Base-by-base conservation (phyloP, 2,329 filamentous ascomycete species). In the Leptographium lundbergii region DNA sequence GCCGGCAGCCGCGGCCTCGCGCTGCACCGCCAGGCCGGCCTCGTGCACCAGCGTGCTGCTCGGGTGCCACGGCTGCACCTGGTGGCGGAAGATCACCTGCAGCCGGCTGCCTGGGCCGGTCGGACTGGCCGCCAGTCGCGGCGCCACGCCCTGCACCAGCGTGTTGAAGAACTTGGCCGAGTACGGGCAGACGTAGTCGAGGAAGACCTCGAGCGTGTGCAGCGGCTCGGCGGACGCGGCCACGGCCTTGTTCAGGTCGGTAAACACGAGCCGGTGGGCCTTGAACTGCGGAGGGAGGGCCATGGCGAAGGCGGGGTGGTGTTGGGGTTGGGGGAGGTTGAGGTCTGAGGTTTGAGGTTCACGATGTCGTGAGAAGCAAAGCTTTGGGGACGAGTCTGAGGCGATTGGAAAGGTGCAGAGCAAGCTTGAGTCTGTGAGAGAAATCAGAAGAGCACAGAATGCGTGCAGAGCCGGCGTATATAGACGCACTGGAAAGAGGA, bases 11-110 rank as follows among this genome's bases (percentile, higher is more conserved):
- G 58, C 60, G 2, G 82, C 76, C 7, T 89, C 72, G 57, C 80
- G 81, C 65, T 92, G 79, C 1, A 96, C 89, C 3, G 91, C 92
- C 36, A 90, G 81, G 4, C 78, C 91, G 36, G 91, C 88, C 79
- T 97, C 92, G 75, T 92, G 89, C 59, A 82, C 78, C 13, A 91
- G 79, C 7, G 87, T 91, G 48, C 84, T 91, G 24, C 87, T 90
- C 1, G 92, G 92, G 74, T 97, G 91, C 92, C 92, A 96, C 17
- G 91, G 90, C 75, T 96, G 91, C 67, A 96, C 83, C 70, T 96
- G 91, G 70, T 92, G 91, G 56, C 91, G 87, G 77, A 96, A 89
- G 67, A 97, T 81, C 65, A 95, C 77, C 66, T 88, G 80, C 3
- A 96, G 74, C 62, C 78, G 79, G 56, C 53, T 42, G 61, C 75